Conservation (phyloP, 257 asterid genomes). For the Solanum gandarillasii region DNA sequence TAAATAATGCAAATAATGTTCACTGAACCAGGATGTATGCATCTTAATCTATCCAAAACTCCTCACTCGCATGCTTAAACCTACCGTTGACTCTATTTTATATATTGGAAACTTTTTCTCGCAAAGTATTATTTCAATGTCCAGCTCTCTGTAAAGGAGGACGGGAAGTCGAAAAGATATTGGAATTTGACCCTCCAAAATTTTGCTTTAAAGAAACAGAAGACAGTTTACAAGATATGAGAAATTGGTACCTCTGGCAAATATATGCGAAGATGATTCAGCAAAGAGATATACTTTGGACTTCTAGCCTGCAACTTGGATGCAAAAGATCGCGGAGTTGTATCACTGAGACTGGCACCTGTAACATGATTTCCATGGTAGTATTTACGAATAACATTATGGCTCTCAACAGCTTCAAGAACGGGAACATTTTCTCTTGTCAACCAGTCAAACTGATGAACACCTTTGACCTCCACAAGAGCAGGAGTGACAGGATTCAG, state of each 20-base stretch:
- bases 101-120: neutral
- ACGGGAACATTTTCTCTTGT: constrained; percentile 95
- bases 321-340: constrained; percentile 72
- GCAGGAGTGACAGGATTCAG: constrained; percentile 77
- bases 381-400: constrained; percentile 59
- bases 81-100: neutral
- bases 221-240: neutral
- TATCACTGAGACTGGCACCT: constrained; percentile 72
- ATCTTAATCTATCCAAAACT: neutral
- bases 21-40: neutral
- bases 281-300: constrained; percentile 85
- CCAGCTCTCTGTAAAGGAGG: neutral
- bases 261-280: constrained; percentile 92
- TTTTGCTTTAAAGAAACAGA: neutral
- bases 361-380: constrained; percentile 90
- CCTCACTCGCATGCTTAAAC: neutral
- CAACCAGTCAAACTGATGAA: constrained; percentile 97
- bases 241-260: constrained; percentile 73
- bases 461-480: constrained; percentile 83
- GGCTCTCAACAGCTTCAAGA: constrained; percentile 95
- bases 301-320: constrained; percentile 91
- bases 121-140: neutral
- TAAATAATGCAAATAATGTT: neutral
- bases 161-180: neutral
- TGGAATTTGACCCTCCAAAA: neutral